These are phyloP conservation scores for Trapa bicornis DNA, from an alignment of 345 rosid species.

Conservation along the genomic window DNA sequence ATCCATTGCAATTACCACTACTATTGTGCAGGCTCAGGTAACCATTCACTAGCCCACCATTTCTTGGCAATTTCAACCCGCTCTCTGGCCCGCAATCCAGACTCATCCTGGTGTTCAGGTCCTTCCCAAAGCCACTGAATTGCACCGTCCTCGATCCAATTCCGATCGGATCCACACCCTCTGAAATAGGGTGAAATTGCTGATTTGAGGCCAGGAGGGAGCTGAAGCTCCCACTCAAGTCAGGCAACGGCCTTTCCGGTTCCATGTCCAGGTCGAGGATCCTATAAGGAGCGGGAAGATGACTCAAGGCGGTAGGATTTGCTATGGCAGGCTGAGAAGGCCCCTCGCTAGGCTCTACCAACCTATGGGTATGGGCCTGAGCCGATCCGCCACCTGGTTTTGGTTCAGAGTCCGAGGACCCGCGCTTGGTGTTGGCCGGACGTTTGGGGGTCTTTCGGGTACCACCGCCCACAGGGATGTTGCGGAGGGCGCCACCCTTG, in stretches of 20 bases:
- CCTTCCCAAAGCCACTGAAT: slow-evolving; percentile 5
- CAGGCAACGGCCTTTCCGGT: slow-evolving; percentile 7
- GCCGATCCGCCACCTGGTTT: background rate
- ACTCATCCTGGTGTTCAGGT: background rate
- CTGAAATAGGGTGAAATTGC: slow-evolving; percentile 6
- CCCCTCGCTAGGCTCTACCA: background rate
- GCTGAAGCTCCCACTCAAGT: slow-evolving; percentile 12
- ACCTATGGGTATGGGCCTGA: background rate
- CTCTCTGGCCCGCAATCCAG: background rate
- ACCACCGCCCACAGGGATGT: slow-evolving; percentile 88
- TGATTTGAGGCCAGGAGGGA: slow-evolving; percentile 11
- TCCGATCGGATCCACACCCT: slow-evolving; percentile 7
- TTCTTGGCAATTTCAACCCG: background rate
- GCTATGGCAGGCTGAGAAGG: background rate
- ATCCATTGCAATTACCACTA: background rate
- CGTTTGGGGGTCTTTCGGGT: slow-evolving; percentile 59
- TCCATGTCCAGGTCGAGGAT: slow-evolving; percentile 5
- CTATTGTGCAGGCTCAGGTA: slow-evolving; percentile 2
- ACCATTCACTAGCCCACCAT: background rate
- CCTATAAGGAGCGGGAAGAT: background rate
- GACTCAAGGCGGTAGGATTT: background rate
- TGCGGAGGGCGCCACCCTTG: slow-evolving; percentile 82
- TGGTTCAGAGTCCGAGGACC: background rate
- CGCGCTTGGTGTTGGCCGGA: slow-evolving; percentile 12
- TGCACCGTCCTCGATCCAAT: slow-evolving; percentile 5